These are phyloP conservation scores for Lentinus tigrinus DNA, from an alignment of 768 basidiomycete species.

Conservation along the genomic window DNA sequence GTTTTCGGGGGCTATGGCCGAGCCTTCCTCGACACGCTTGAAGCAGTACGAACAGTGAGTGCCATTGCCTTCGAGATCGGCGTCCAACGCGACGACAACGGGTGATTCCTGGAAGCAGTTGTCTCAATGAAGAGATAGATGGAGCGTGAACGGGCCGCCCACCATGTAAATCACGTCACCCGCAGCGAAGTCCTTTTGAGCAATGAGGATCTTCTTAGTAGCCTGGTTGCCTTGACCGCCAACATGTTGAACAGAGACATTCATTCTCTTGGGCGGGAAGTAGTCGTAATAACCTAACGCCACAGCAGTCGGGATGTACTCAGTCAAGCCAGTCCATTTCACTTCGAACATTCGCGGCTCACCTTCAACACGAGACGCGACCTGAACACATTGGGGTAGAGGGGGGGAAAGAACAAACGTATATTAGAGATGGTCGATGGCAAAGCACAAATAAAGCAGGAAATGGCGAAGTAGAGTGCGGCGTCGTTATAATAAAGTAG, in stretches of 20 bases:
- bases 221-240: slow-evolving; percentile 27
- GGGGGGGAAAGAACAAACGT: slow-evolving; percentile 27
- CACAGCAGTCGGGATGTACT: slow-evolving; percentile 21
- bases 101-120: slow-evolving; percentile 59
- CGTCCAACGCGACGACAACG: slow-evolving; percentile 67
- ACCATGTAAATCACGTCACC: slow-evolving; percentile 83
- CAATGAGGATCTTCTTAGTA: slow-evolving; percentile 46
- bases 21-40: slow-evolving; percentile 48
- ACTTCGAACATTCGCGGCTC: slow-evolving; percentile 37
- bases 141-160: neutral
- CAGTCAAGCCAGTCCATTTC: slow-evolving; percentile 14
- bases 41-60: slow-evolving; percentile 77
- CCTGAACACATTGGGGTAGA: slow-evolving; percentile 41
- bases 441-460: slow-evolving; percentile 22
- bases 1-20: slow-evolving; percentile 43
- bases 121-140: neutral
- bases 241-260: slow-evolving; percentile 54
- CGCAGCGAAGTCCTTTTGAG: slow-evolving; percentile 61
- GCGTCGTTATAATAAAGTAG: slow-evolving; percentile 14
- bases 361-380: slow-evolving; percentile 73
- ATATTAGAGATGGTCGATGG: slow-evolving; percentile 24
- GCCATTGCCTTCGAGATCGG: slow-evolving; percentile 65
- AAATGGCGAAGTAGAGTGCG: slow-evolving; percentile 5
- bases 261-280: slow-evolving; percentile 74
- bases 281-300: slow-evolving; percentile 67